A percentile compares a stretch with the other conserved stretches of the same genome.
Conservation (phyloP, 805 yeast genomes). For the Suhomyces xylopsoci region DNA sequence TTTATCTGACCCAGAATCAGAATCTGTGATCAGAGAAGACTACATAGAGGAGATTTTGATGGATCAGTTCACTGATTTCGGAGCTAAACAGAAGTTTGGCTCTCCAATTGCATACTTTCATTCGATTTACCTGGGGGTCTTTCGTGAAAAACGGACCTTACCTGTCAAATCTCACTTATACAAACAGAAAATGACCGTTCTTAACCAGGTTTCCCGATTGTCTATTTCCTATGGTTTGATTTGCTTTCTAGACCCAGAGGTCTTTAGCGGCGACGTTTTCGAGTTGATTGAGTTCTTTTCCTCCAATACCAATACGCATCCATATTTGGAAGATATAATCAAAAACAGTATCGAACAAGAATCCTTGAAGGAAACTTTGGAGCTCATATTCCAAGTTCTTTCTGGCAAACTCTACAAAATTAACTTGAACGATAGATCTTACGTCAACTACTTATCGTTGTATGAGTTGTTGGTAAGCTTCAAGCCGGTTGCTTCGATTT, state of each 20-base stretch:
- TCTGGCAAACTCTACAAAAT: slow-evolving; percentile 34
- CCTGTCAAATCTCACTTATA: slow-evolving; percentile 39
- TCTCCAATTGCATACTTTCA: slow-evolving; percentile 49
- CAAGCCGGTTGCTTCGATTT: slow-evolving; percentile 58
- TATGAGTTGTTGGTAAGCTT: slow-evolving; percentile 56
- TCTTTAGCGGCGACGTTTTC: slow-evolving; percentile 44
- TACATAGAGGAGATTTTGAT: slow-evolving; percentile 51
- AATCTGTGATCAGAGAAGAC: slow-evolving; percentile 20
- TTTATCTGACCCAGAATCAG: not conserved
- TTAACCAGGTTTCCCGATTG: slow-evolving; percentile 49
- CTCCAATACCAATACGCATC: slow-evolving; percentile 15
- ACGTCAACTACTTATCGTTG: slow-evolving; percentile 51
- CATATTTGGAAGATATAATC: slow-evolving; percentile 55
- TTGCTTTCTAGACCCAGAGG: slow-evolving; percentile 66
- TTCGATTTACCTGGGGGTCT: slow-evolving; percentile 42
- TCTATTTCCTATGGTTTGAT: slow-evolving; percentile 64
- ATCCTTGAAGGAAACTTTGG: slow-evolving; percentile 55
- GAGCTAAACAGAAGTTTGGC: slow-evolving; percentile 32
- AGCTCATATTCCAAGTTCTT: slow-evolving; percentile 47
- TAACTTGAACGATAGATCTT: slow-evolving; percentile 50
- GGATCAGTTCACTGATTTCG: slow-evolving; percentile 55
- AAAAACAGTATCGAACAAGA: slow-evolving; percentile 65
- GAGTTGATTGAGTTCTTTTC: slow-evolving; percentile 21
- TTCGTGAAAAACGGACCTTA: slow-evolving; percentile 40
- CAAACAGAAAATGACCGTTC: slow-evolving; percentile 34